Evolutionary conservation across 139 green algal genomes (phyloP), one percentile per base, ranked within the genome.

Genomic region (Eudorina sp.): DNA sequence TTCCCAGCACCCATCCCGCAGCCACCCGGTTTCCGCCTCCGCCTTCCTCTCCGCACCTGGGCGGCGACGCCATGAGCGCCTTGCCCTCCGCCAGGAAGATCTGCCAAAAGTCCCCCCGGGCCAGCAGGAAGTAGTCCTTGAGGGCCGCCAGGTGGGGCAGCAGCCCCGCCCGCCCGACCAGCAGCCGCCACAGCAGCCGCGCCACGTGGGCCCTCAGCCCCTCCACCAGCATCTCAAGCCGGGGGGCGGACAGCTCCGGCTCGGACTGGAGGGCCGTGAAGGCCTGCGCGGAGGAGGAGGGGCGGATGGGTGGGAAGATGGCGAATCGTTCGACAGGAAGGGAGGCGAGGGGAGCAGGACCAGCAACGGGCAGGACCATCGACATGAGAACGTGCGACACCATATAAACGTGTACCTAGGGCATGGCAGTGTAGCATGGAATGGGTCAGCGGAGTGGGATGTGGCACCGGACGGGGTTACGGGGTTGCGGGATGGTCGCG

Each of bases 111-210:
- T 99, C 97, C 0, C 83, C 83, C 27, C 68, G 21, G 27, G 89
- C 94, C 66, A 99, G 92, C 81, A 99, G 88, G 45, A 96, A 95
- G 93, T 98, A 99, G 88, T 95, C 90, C 84, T 95, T 94, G 51
- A 98, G 89, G 0, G 94, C 94, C 9, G 64, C 70, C 88, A 99
- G 92, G 88, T 98, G 95, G 1, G 53, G 69, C 40, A 90, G 76
- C 79, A 99, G 93, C 25, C 96, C 91, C n/a, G 93, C 95, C 29
- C 84, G 83, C 46, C 94, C 91, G 43, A 96, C 92, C 83, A 98
- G 85, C 86, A 99, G 90, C 51, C 95, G 86, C 94, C 95, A 98
- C 85, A 98, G 90, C 86, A 94, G 88, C 0, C 53, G 85, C 0
- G 96, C 94, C 74, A 97, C 95, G 89, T 95, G 89, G 43, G 58